phyloP scores from a whole-genome alignment of 805 yeast genomes.

The Barnettozyma vustinii region DNA sequence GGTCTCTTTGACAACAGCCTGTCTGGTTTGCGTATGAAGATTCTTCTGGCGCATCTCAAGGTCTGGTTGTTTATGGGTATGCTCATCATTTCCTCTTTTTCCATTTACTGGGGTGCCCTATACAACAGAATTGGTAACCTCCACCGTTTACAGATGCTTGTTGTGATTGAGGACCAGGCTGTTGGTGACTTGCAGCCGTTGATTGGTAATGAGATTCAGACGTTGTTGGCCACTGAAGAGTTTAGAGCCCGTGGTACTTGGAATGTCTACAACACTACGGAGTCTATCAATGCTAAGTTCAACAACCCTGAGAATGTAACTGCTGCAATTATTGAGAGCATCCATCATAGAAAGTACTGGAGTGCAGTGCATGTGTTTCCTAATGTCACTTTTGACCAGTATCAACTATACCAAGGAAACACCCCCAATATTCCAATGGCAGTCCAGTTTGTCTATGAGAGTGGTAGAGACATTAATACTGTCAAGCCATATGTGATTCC shows the following conservation, averaged over 20 bases:
- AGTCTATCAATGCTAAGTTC: constrained; percentile 22
- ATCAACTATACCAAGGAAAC: constrained; percentile 25
- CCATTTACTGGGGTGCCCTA: constrained; percentile 35
- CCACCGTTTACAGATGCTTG: constrained; percentile 25
- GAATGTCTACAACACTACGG: constrained; percentile 24
- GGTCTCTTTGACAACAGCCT: constrained; percentile 13
- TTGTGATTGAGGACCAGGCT: constrained; percentile 30
- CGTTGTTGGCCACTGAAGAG: constrained; percentile 39
- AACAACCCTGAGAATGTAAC: constrained; percentile 19
- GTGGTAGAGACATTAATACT: constrained; percentile 56
- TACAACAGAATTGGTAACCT: constrained; percentile 25
- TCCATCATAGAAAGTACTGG: constrained; percentile 61
- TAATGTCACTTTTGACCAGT: constrained; percentile 37
- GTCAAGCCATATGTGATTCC: constrained; percentile 43
- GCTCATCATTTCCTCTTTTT: constrained; percentile 30
- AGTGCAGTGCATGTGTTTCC: constrained; percentile 47
- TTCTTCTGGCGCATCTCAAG: constrained; percentile 8
- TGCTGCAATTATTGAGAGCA: constrained; percentile 36
- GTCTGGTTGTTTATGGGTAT: constrained; percentile 27
- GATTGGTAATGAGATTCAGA: constrained; percentile 29
- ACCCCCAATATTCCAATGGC: constrained; percentile 20
- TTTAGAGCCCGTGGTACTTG: constrained; percentile 49
- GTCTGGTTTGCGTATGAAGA: constrained; percentile 11
- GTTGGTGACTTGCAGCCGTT: constrained; percentile 15
- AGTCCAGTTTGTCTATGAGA: constrained; percentile 48